Percentiles rank a stretch among this genome's conserved stretches.
These are phyloP conservation scores for Leccinum pachyderme DNA, from an alignment of 1,284 basidiomycete genomes.

Conservation along the genomic window DNA sequence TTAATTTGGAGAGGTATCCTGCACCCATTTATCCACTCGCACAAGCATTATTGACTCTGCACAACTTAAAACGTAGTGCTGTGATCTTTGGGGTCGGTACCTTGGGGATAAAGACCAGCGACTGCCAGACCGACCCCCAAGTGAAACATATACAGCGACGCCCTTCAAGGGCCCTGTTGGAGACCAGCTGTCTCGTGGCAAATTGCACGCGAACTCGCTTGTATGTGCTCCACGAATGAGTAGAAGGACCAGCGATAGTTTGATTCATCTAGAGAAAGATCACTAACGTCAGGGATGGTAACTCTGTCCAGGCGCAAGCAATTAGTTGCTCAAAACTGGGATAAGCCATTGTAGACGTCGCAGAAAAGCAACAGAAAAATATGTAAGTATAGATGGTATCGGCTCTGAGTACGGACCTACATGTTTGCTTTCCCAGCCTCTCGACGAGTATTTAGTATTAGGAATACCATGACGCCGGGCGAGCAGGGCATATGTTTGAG, in stretches of 20 bases:
- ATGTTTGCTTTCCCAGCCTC: not conserved
- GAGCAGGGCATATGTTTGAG: constrained; percentile 46
- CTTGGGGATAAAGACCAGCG: not conserved
- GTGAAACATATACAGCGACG: not conserved
- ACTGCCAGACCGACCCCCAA: not conserved
- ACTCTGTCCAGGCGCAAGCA: constrained; percentile 26
- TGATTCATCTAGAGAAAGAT: constrained; percentile 34
- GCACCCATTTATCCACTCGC: too few species aligned
- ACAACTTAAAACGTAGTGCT: too few species aligned
- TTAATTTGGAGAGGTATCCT: constrained; percentile 28
- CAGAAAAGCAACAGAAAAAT: constrained; percentile 43
- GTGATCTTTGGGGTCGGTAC: not conserved
- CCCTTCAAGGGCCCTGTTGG: not conserved
- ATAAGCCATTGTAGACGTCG: constrained; percentile 40
- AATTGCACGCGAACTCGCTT: too few species aligned
- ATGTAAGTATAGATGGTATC: constrained; percentile 14
- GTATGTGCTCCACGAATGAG: too few species aligned
- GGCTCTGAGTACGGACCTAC: constrained; percentile 19
- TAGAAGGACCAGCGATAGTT: constrained; percentile 12
- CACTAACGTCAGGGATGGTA: constrained; percentile 42
- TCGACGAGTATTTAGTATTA: constrained; percentile 21
- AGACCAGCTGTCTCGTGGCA: too few species aligned
- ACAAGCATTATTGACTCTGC: too few species aligned
- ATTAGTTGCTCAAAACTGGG: not conserved
- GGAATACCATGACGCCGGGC: constrained; percentile 49